These are phyloP conservation scores for Haplosporangium sp. DNA, from an alignment of 371 early-diverging fungal genomes.

Conservation along the genomic window DNA sequence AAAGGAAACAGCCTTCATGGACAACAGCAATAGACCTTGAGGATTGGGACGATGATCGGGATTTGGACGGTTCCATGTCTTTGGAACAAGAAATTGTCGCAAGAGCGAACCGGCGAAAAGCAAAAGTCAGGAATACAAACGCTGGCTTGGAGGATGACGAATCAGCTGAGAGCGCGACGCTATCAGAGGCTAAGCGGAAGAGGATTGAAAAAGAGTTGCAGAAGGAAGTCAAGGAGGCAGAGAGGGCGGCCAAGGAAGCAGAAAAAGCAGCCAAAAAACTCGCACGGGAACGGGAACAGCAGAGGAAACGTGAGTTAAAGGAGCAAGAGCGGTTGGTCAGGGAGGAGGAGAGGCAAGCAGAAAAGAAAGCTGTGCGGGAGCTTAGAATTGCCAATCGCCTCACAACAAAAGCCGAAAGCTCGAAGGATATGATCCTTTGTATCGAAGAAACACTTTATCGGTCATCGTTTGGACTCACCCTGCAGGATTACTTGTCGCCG, in stretches of 20 bases:
- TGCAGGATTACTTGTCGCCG: constrained; percentile 20
- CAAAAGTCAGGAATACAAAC: not conserved
- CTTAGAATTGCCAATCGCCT: constrained; percentile 27
- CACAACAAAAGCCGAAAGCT: constrained; percentile 16
- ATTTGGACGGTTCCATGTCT: not conserved
- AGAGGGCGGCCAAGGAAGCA: constrained; percentile 17
- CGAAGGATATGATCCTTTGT: constrained; percentile 44
- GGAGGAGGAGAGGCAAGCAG: constrained; percentile 25
- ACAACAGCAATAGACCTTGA: not conserved
- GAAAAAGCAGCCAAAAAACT: constrained; percentile 11
- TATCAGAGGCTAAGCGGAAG: not conserved
- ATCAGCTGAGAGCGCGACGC: not conserved
- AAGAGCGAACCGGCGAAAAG: constrained; percentile 7
- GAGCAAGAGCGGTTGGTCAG: constrained; percentile 9
- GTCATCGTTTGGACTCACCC: constrained; percentile 23
- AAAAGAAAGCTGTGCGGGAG: constrained; percentile 22
- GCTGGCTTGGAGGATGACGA: not conserved
- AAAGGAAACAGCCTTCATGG: not conserved
- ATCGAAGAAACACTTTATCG: constrained; percentile 33
- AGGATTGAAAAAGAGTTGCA: not conserved
- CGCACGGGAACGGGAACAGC: constrained; percentile 13
- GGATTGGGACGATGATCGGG: constrained; percentile 5
- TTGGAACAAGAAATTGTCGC: constrained; percentile 23
- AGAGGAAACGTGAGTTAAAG: constrained; percentile 15
- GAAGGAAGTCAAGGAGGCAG: constrained; percentile 8